These are phyloP conservation scores for Ascochyta lentis DNA, from an alignment of 2,329 filamentous ascomycete species.

Conservation along the genomic window DNA sequence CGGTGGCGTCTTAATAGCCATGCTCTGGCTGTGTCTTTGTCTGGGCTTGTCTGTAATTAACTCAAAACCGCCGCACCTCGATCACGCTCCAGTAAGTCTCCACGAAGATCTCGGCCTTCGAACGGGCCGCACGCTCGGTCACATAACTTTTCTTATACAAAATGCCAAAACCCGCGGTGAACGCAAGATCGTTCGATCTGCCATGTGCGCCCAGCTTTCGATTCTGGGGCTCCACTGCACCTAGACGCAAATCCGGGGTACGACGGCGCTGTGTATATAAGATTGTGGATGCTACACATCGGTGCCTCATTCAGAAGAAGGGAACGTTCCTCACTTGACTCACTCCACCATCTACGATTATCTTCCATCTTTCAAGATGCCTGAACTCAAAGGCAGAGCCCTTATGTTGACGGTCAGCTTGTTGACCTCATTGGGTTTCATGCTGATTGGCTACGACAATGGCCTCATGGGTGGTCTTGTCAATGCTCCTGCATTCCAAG, in stretches of 20 bases:
- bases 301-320: background rate
- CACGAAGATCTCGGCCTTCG: background rate
- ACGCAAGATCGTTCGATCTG: background rate
- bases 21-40: slow-evolving; percentile 1
- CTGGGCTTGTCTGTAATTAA: background rate
- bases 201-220: slow-evolving; percentile 6
- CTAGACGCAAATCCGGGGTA: slow-evolving; percentile 14
- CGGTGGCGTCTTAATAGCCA: slow-evolving; percentile 7
- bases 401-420: slow-evolving; percentile 28
- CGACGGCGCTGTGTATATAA: slow-evolving; percentile 1
- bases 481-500: slow-evolving; percentile 67
- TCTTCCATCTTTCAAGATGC: slow-evolving; percentile 17
- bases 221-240: slow-evolving; percentile 5
- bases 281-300: background rate
- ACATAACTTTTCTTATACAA: background rate
- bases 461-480: slow-evolving; percentile 74
- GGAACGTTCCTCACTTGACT: background rate
- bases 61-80: background rate
- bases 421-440: slow-evolving; percentile 42
- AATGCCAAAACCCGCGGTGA: slow-evolving; percentile 7
- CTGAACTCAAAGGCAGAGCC: slow-evolving; percentile 22
- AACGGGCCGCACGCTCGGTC: background rate
- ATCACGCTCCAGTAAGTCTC: background rate
- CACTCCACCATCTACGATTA: background rate
- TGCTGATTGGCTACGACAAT: slow-evolving; percentile 61